Evolutionary conservation across 805 yeast genomes (phyloP), one percentile per base, ranked within the genome.

Genomic region (Nematodospora valgi): DNA sequence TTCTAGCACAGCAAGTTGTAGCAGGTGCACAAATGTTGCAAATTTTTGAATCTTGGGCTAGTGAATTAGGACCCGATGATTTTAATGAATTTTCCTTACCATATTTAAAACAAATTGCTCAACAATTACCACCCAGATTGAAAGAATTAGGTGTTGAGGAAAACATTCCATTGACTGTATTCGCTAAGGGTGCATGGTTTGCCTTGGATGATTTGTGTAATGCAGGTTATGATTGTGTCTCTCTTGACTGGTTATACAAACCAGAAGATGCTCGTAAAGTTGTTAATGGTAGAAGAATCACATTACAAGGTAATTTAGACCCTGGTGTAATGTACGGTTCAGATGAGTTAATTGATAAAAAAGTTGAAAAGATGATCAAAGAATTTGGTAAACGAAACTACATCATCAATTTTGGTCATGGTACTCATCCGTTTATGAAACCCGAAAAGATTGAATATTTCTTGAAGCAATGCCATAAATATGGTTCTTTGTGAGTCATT

Each of bases 11-110:
- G 51, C 98, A 93, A 63, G 96, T 93, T 29, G 78, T 80, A 47
- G 98, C 98, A 2, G 98, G 98, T 48, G 98, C 98, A 23, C 98
- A 93, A 67, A 88, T 93, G 81, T 72, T 93, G 41, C 98, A 93
- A 63, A 88, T 93, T 23, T 93, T 93, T 55, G 98, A 93, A 56
- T 84, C 95, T 23, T 89, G 96, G 95, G 98, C 96, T 38, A 96
- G 98, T 34, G 98, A 93, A 63, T 72, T 93, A 39, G 93, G 95
- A 1, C 95, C 96, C 9, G 67, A 67, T 34, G 98, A 93, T 52
- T 93, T 91, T 62, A 72, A 73, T 43, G 89, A 85, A 58, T 93
- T 88, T 59, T 82, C 94, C 4, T 74, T 91, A 51, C 98, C 98
- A 3, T 93, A 86, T 56, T 68, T 93, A 51, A 74, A 72, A 45